Evolutionary conservation across 352 stramenopile genomes (phyloP), one percentile per base, ranked within the genome.

Genomic region (Saprolegnia diclina): DNA sequence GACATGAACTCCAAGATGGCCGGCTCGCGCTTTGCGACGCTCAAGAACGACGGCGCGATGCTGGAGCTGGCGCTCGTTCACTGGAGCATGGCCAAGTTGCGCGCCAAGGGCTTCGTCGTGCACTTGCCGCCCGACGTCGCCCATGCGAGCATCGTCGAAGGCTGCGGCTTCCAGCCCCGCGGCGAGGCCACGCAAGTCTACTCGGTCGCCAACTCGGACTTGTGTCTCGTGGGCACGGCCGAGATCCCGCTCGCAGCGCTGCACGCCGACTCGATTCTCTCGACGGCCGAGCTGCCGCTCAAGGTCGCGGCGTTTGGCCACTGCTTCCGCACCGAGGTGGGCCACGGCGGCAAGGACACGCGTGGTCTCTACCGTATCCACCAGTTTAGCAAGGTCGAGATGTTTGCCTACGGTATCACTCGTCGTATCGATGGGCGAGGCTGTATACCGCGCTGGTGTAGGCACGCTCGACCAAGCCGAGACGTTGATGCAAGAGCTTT

Each of bases 321-420:
- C 74, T 96, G 89, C 65, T 96, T 96, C 76, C 84, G 89, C 48
- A 92, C 84, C 6, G 89, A 96, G 68, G 91, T 88, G 55, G 89
- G 89, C 18, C 81, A 89, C 64, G 82, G 83, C 37, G 89, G 89
- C 13, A 81, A 79, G 22, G 74, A 76, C n/a, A 88, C 78, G 22
- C 79, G 83, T 22, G 89, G 89, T 4, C 85, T 96, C 46, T 96
- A 94, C 71, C 87, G 89, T 32, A 89, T 96, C 70, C 89, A 96
- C 73, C 89, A 96, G 72, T 96, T 96, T 67, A 89, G 74, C 72
- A 96, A 96, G 64, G 87, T 94, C 19, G 88, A 96, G 71, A 94
- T 95, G 88, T 92, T 95, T 63, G 84, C 77, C 63, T 92, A 95
- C 67, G 82, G 79, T 32, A 62, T 9, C 37, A 35, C 29, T 35